phyloP scores from a whole-genome alignment of 768 basidiomycete species.

The Hericium coralloides region DNA sequence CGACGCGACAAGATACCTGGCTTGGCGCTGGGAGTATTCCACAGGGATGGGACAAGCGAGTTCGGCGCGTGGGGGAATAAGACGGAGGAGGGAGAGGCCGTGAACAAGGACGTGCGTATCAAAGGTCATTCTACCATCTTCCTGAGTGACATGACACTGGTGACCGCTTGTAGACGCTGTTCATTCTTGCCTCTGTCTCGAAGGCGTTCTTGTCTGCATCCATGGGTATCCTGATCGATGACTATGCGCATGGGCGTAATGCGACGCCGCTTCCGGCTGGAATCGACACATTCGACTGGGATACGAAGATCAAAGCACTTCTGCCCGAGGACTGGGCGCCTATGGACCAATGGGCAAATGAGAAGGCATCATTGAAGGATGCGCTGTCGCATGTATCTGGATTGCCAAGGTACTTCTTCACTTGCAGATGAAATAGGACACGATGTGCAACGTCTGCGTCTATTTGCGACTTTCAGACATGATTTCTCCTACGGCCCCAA shows the following conservation, averaged over 20 bases:
- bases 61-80: constrained; percentile 8
- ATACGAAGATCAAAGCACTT: constrained; percentile 2
- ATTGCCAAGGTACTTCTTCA: constrained; percentile 17
- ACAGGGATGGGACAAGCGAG: not conserved
- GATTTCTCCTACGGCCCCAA: constrained; percentile 1
- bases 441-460: not conserved
- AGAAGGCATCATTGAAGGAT: constrained; percentile 22
- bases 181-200: constrained; percentile 6
- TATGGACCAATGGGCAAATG: constrained; percentile 25
- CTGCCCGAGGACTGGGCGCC: constrained; percentile 23
- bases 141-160: not conserved
- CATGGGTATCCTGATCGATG: constrained; percentile 5
- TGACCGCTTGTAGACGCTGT: not conserved
- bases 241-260: constrained; percentile 5
- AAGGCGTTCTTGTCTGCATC: constrained; percentile 5
- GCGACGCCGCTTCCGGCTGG: not conserved
- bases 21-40: constrained; percentile 6
- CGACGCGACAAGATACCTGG: not conserved
- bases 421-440: not conserved
- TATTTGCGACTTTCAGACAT: not conserved
- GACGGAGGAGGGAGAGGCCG: constrained; percentile 4
- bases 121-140: too few relatives aligned
- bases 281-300: not conserved
- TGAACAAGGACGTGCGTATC: constrained; percentile 9
- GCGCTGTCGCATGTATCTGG: constrained; percentile 26